Evolutionary conservation across 306 rosid genomes (phyloP), one percentile per base, ranked within the genome.

Genomic region (Ormosia semicastrata): DNA sequence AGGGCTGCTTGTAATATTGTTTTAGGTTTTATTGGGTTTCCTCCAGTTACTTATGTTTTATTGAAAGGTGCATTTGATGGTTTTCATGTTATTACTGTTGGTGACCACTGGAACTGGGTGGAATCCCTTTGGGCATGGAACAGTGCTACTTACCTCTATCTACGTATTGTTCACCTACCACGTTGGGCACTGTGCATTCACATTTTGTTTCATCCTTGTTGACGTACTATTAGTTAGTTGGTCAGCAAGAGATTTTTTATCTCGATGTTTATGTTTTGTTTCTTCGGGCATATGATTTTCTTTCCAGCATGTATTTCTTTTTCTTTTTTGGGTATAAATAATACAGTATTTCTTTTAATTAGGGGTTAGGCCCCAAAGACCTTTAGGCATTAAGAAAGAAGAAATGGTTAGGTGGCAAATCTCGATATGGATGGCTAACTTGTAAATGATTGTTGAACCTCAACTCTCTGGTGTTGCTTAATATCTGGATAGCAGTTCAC

Each of bases 111-210:
- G 98, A 81, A 81, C 79, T 95, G 99, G 99, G 82, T 89, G 87
- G 97, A 92, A 86, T 88, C 94, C 73, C 98, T 95, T 62, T 95
- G 98, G 98, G 84, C 88, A 50, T 95, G 99, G 98, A 95, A 87
- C 71, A 93, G 99, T 86, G 99, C 97, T 17, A 92, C 98, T 80
- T 95, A 93, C 88, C 92, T 95, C 49, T 95, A 83, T 65, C 76
- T 93, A 14, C 93, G 92, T 75, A 82, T 92, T 86, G 84, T 95
- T 86, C 93, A 95, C 85, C 85, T 95, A 39, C 99, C 99, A 76
- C 93, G 97, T 88, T 95, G 97, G 99, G 86, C 86, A 33, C 84
- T 95, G 46, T 95, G 98, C 75, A 73, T 89, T 78, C 84, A 87
- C 77, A 84, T 93, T 82, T 82, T 93, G 43, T 76, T 91, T 82